Base-by-base conservation (phyloP, 1,139 yeast species). In the Suhomyces maxii region DNA sequence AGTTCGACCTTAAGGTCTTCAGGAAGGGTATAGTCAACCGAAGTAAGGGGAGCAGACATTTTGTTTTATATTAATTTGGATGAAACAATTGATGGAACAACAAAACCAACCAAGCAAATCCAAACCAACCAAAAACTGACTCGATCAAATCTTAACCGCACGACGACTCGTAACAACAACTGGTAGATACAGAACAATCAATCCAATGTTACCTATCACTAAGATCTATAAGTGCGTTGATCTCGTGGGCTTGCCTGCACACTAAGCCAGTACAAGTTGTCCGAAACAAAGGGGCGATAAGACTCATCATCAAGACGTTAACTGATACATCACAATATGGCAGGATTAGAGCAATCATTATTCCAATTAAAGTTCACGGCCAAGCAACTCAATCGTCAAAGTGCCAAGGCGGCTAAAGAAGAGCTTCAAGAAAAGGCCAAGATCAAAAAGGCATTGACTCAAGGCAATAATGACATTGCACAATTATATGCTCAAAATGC, bases 401-500 rank as follows among this genome's bases (percentile, higher is more conserved):
- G 98, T 2, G 77, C 84, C 32, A 87, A 86, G 63, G 93, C 98
- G 1, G 89, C 90, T 6, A 91, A 90, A 62, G 99, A 93, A 63
- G 96, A 89, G 62, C 82, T 83, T 40, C 79, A 80, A 41, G 99
- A 93, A 68, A 89, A 89, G 65, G 86, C 87, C 59, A 89, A 89
- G 62, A 84, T 90, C 51, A 91, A 93, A 67, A 93, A 89, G 73
- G 96, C 96, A 3, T 76, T 89, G 70, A 75, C 77, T 43, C 91
- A 85, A 55, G 96, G 96, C 28, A 89, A 89, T 65, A 86, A 84
- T 57, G 99, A 95, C 61, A 90, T 95, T 51, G 99, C 99, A 0
- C 87, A 84, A 61, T 77, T 95, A 43, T 93, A 93, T 59, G 99
- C 99, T 0, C 96, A 91, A 56, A 93, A 91, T 65, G 97, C 99